These are phyloP conservation scores for Madurella fahalii DNA, from an alignment of 2,329 filamentous ascomycete species.

Conservation along the genomic window DNA sequence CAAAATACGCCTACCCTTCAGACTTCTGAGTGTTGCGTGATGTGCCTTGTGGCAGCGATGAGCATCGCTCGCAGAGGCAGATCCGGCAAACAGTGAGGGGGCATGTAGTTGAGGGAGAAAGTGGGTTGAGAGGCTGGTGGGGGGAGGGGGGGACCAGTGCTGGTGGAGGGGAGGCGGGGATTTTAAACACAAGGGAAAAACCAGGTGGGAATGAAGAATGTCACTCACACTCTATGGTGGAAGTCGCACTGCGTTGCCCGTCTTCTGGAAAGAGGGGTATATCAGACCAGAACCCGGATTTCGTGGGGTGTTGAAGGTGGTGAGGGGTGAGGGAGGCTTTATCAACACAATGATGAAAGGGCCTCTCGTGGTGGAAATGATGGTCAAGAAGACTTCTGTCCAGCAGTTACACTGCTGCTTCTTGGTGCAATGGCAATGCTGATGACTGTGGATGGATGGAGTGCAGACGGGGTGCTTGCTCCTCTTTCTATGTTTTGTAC, in stretches of 20 bases:
- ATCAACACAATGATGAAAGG: conserved; percentile 4
- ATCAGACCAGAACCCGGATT: conserved; percentile 20
- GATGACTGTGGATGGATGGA: conserved; percentile 20
- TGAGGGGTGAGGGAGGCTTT: conserved; percentile 7
- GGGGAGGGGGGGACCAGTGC: conserved; percentile 16
- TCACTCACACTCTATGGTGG: conserved; percentile 26
- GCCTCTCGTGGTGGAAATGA: conserved; percentile 1
- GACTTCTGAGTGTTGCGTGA: conserved; percentile 2
- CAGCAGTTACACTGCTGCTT: conserved; percentile 25
- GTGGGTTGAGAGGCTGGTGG: conserved; percentile 21
- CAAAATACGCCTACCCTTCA: conserved; percentile 9
- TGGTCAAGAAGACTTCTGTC: conserved; percentile 10
- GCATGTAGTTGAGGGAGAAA: conserved; percentile 6
- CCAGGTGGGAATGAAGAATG: conserved; percentile 21
- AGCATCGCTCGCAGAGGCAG: neutral
- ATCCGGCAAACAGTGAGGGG: conserved; percentile 5
- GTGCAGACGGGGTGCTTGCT: conserved; percentile 20
- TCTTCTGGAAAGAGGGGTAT: conserved; percentile 26
- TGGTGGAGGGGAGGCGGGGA: conserved; percentile 19
- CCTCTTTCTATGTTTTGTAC: conserved; percentile 25
- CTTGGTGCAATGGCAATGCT: conserved; percentile 21
- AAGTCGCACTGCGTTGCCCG: conserved; percentile 26
- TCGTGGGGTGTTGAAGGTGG: conserved; percentile 9
- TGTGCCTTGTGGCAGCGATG: conserved; percentile 1
- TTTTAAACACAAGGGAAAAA: conserved; percentile 6